Evolutionary conservation across 768 basidiomycete genomes (phyloP).

Genomic region (Russula sp.): DNA sequence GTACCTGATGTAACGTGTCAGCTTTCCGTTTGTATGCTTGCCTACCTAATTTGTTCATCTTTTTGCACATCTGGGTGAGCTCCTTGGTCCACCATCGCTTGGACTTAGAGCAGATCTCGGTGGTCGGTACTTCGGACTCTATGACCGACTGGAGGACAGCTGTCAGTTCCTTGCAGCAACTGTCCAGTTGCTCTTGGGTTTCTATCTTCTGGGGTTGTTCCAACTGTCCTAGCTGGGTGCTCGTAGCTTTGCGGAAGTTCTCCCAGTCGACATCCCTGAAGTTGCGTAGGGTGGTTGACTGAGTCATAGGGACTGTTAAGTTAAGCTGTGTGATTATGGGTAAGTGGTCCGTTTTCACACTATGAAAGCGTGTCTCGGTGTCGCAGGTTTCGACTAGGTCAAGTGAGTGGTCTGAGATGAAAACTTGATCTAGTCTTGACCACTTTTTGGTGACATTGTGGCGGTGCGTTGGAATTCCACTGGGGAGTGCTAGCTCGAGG

Average conservation of each 20-base stretch:
- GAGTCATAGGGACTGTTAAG: not conserved
- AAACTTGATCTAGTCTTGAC: not conserved
- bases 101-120: not conserved
- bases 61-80: not conserved
- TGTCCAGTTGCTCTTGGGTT: not conserved
- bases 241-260: not conserved
- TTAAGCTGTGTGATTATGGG: not conserved
- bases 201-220: not conserved
- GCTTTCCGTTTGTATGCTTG: not conserved
- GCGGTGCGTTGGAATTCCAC: not conserved
- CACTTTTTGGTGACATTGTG: not conserved
- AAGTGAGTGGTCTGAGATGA: not conserved
- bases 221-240: not conserved
- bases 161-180: not conserved
- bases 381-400: not conserved
- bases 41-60: not conserved
- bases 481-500: not conserved
- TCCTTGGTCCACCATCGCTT: slow-evolving; percentile 12
- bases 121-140: not conserved
- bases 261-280: not conserved
- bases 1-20: not conserved
- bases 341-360: not conserved
- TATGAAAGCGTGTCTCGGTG: rapidly evolving
- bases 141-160: not conserved
- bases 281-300: not conserved